Conservation (phyloP, 2,329 filamentous ascomycete species). For the Alternaria sp. region DNA sequence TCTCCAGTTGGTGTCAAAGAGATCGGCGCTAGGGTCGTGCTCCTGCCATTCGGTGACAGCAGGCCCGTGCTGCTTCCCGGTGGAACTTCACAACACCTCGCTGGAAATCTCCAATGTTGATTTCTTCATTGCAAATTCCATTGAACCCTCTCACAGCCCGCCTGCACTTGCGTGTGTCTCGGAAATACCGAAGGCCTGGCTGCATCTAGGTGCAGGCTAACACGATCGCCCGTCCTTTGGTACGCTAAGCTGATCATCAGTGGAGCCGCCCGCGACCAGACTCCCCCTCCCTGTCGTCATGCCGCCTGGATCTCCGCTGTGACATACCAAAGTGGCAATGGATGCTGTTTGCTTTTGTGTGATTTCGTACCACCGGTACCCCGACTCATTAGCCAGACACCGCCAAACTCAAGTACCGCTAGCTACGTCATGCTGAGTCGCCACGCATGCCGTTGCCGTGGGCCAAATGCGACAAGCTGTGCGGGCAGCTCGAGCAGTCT, state of each 20-base stretch:
- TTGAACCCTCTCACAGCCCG: background rate
- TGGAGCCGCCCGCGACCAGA: slow-evolving; percentile 20
- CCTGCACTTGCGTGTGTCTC: background rate
- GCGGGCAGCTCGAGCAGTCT: background rate
- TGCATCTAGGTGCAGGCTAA: slow-evolving; percentile 3
- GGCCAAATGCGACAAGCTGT: background rate
- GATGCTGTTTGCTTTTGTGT: background rate
- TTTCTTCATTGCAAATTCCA: background rate
- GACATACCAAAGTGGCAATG: slow-evolving; percentile 3
- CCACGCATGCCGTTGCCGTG: slow-evolving; percentile 11
- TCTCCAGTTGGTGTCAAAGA: background rate
- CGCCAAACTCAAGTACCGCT: slow-evolving; percentile 6
- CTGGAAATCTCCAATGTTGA: background rate
- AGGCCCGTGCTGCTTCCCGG: slow-evolving; percentile 14
- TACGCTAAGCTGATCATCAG: slow-evolving; percentile 27
- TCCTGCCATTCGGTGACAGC: background rate
- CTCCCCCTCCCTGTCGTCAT: slow-evolving; percentile 31
- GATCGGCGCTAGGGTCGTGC: slow-evolving; percentile 25
- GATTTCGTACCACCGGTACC: background rate
- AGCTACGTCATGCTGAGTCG: slow-evolving; percentile 23
- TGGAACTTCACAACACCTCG: background rate
- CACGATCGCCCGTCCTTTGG: slow-evolving; percentile 10
- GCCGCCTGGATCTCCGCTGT: slow-evolving; percentile 17
- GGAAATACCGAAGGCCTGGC: slow-evolving; percentile 14
- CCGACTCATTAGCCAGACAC: background rate